Evolutionary conservation across 2,329 filamentous ascomycete genomes (phyloP).

Genomic region (Arthrobotrys sphaeroides): DNA sequence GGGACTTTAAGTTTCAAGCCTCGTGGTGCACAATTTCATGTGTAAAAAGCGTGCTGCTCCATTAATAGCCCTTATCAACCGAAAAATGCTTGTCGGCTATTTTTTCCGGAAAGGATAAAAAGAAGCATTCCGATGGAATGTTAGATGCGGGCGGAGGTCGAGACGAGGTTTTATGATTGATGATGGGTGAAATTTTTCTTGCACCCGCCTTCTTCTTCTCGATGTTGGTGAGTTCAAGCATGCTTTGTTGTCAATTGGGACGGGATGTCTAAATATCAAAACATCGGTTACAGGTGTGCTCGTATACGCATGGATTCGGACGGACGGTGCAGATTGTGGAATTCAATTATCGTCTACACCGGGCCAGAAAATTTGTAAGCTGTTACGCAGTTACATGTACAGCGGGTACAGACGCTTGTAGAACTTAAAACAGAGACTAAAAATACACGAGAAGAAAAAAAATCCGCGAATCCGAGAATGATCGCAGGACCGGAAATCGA

Average conservation of each 20-base stretch:
- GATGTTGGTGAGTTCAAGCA: no score
- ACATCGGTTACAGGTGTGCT: no score
- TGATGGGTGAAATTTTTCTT: no score
- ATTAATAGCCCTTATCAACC: constrained; percentile 17
- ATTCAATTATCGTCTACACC: no score
- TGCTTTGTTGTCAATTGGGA: constrained; percentile 6
- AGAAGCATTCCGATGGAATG: neutral
- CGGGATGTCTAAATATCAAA: no score
- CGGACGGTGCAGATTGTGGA: no score
- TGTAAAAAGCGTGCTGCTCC: neutral
- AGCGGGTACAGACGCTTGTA: no score
- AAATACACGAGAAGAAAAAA: neutral
- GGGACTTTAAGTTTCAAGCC: neutral
- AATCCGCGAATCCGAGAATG: neutral
- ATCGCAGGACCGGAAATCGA: neutral
- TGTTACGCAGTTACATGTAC: no score
- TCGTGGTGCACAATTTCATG: no score
- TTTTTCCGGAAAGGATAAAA: neutral
- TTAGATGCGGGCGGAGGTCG: neutral
- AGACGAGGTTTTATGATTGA: neutral
- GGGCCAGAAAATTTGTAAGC: no score
- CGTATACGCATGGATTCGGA: no score
- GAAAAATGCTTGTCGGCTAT: neutral
- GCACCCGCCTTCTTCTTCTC: no score
- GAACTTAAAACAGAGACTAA: neutral